phyloP scores from a whole-genome alignment of 2,329 filamentous ascomycete genomes.

The Dothiorella sarmentorum region DNA sequence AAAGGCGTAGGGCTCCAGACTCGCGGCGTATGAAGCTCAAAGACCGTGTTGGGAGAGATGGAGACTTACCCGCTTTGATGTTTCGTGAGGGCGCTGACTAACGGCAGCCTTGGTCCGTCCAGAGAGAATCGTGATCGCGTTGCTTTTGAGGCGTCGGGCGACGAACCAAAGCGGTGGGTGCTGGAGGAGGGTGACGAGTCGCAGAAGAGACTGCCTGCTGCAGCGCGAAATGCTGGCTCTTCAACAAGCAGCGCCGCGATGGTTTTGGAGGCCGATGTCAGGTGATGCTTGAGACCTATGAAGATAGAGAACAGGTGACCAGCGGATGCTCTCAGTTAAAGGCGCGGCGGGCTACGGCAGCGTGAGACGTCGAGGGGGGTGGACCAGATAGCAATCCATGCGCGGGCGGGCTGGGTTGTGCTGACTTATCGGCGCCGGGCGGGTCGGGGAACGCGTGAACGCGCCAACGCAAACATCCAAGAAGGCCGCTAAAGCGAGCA shows the following conservation, averaged over 20 bases:
- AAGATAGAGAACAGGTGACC: not conserved
- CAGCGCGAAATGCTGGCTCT: not conserved
- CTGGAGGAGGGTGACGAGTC: not conserved
- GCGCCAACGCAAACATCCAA: slow-evolving; percentile 8
- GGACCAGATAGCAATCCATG: not conserved
- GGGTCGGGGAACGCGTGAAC: slow-evolving; percentile 12
- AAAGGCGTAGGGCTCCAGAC: not conserved
- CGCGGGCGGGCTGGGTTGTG: not conserved
- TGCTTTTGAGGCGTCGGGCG: not conserved
- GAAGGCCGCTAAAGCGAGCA: not conserved
- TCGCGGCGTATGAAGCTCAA: not conserved
- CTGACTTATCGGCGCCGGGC: slow-evolving; percentile 6
- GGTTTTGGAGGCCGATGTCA: not conserved
- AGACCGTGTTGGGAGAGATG: slow-evolving; percentile 9
- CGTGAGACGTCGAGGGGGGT: not conserved
- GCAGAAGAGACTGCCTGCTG: not conserved
- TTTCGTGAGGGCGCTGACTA: slow-evolving; percentile 16
- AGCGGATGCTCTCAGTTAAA: not conserved
- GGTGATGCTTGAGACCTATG: not conserved
- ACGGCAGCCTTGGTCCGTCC: slow-evolving; percentile 15
- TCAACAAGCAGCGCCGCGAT: slow-evolving; percentile 1
- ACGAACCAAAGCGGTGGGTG: not conserved
- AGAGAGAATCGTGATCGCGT: slow-evolving; percentile 11
- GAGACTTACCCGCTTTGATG: slow-evolving; percentile 18
- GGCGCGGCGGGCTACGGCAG: not conserved